Base-by-base conservation (phyloP, 108 stramenopile genomes). In the Schizochytrium sp. region DNA sequence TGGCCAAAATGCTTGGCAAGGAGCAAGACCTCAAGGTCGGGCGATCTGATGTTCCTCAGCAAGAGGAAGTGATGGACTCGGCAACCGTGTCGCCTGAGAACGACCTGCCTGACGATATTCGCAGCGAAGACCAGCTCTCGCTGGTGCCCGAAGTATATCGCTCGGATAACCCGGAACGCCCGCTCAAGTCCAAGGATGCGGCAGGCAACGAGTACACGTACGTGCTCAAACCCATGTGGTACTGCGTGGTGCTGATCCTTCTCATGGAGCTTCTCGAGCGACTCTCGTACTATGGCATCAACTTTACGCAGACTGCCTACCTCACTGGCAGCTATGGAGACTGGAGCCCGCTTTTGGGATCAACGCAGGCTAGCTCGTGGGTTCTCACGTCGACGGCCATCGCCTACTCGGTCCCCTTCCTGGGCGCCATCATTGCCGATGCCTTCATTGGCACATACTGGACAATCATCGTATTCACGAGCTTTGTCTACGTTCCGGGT, bases 321-420 rank as follows among this genome's bases (percentile, higher is more conserved):
- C 60, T 88, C 12, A 88, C 88, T 19, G 88, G 88, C 60, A 44
- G n/a, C 45, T 71, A 88, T 21, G 51, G 48, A 10, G 51, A 47
- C 48, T 83, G 76, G 76, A 53, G 48, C 45, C 48, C 76, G 3
- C n/a, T 25, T 23, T 2, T 83, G 45, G 51, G 25, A 14, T 83
- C 76, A 2, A 28, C 25, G 18, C 60, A 87, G 21, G 96, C 96
- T 0, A 94, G 94, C 4, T 91, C 94, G 5, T 95, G 94, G 87
- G 95, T 95, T 5, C 94, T 94, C 69, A 93, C 95, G 57, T 93
- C 94, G 8, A 95, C 93, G 5, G 96, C 95, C 10, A 93, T 96
- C 34, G 96, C 96, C 19, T 96, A 96, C 91, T 95, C 95, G 25
- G 91, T 94, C 53, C 96, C 96, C 0, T 96, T 96, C 87, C 41